Base-by-base conservation (phyloP, 23 red algal genomes). In the Gracilaria gracilis region DNA sequence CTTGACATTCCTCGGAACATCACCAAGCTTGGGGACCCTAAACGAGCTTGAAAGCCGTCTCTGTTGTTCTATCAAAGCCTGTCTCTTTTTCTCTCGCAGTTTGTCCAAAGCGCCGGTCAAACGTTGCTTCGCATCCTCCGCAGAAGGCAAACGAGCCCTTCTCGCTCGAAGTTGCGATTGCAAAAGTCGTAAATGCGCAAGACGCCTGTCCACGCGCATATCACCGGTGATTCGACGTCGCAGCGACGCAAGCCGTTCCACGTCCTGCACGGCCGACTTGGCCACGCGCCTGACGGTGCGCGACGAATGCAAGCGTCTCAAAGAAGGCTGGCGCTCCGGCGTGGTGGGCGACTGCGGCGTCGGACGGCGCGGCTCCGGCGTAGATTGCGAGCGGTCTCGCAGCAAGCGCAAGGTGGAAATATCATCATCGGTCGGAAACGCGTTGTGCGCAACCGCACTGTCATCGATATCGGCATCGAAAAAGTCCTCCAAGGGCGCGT, bases 401-500 rank as follows among this genome's bases (percentile, higher is more conserved):
- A 77, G 25, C 17, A 65, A 17, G 14, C 53, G 79, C 58, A 82
- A 37, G 79, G 39, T 62, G 40, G 79, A 82, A 20, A 82, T 62
- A 27, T 82, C 79, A 14, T 82, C 49, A 37, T 82, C 79, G 0
- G 79, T 62, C 0, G 79, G 79, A 35, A 59, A 65, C 3, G 47
- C 27, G 32, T 59, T 44, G 2, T 13, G 3, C 15, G 47, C 31
- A 3, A 82, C 53, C 5, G 25, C 79, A 61, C 54, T 46, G 5
- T 82, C 79, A 46, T 65, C 58, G 40, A 82, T 53, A 82, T 82
- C 79, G 54, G 15, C 54, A 25, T 82, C 79, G 36, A 82, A 82
- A 59, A 82, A 82, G 31, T 82, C 79, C 9, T 59, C 58, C 53
- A 82, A 27, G 0, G 39, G 53, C 4, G 20, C 2, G 0, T 82